Evolutionary conservation across 805 yeast genomes (phyloP).

Genomic region (Kuraishia molischiana): DNA sequence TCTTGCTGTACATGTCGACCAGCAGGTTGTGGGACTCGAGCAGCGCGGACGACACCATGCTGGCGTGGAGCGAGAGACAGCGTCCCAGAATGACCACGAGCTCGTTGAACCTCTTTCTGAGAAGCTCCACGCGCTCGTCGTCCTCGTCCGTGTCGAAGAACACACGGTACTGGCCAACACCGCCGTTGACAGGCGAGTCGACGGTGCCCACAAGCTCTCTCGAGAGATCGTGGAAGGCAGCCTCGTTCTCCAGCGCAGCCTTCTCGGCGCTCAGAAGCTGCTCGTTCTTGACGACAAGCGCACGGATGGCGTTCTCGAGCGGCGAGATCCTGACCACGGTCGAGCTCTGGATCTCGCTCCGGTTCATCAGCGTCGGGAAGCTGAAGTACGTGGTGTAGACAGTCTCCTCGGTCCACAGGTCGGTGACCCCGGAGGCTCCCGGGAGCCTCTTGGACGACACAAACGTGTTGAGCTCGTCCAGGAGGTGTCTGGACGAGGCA

Average conservation of each 20-base stretch:
- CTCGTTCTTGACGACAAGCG: slow-evolving; percentile 56
- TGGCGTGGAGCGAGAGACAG: slow-evolving; percentile 61
- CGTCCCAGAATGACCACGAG: slow-evolving; percentile 55
- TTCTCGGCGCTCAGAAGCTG: slow-evolving; percentile 30
- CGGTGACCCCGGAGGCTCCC: slow-evolving; percentile 60
- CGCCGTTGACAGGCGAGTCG: slow-evolving; percentile 90
- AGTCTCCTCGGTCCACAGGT: slow-evolving; percentile 84
- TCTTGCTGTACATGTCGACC: slow-evolving; percentile 51
- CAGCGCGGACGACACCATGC: slow-evolving; percentile 45
- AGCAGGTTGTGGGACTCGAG: slow-evolving; percentile 59
- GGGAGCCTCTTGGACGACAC: slow-evolving; percentile 63
- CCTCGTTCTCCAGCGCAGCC: slow-evolving; percentile 42
- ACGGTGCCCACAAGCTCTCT: slow-evolving; percentile 76
- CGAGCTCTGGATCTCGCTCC: slow-evolving; percentile 56
- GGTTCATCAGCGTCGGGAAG: slow-evolving; percentile 83
- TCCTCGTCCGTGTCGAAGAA: slow-evolving; percentile 34
- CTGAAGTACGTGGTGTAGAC: slow-evolving; percentile 65
- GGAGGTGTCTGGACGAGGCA: slow-evolving; percentile 61
- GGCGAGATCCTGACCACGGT: slow-evolving; percentile 61
- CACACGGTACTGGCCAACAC: slow-evolving; percentile 72
- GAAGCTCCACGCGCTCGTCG: slow-evolving; percentile 14
- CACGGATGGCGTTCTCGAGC: slow-evolving; percentile 67
- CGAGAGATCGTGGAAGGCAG: slow-evolving; percentile 54
- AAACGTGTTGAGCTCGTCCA: slow-evolving; percentile 62
- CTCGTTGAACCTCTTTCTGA: slow-evolving; percentile 51